phyloP scores from a whole-genome alignment of 108 stramenopile species.

The Seminavis robusta region DNA sequence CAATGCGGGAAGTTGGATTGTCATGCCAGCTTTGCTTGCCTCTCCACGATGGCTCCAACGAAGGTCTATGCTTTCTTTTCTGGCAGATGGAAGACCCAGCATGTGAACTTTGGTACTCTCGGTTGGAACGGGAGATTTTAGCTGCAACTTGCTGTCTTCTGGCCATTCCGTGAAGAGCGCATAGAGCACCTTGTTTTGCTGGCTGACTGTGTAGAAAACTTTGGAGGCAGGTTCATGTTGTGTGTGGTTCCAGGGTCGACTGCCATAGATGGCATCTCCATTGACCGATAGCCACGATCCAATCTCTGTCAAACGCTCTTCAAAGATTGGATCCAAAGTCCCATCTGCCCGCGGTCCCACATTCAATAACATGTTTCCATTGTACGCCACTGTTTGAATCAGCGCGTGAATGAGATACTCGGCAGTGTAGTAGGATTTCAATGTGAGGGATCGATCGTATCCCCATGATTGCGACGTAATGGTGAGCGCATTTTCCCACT shows the following conservation, averaged over 20 bases:
- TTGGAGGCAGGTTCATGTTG: conserved; percentile 8
- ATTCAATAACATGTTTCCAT: conserved; percentile 36
- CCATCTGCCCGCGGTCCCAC: conserved; percentile 44
- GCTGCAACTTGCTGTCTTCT: conserved; percentile 1
- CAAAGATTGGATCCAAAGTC: conserved; percentile 27
- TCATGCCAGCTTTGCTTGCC: neutral
- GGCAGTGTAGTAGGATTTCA: conserved; percentile 16
- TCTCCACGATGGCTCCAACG: neutral
- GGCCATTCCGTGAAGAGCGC: conserved; percentile 31
- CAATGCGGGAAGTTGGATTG: conserved; percentile 28
- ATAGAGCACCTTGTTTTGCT: conserved; percentile 10
- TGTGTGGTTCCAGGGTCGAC: conserved; percentile 19
- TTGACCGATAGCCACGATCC: conserved; percentile 37
- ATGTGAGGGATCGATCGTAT: conserved; percentile 17
- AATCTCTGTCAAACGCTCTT: conserved; percentile 28
- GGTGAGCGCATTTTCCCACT: conserved; percentile 48
- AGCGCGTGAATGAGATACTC: conserved; percentile 20
- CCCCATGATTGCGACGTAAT: no score
- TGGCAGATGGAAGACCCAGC: conserved; percentile 11
- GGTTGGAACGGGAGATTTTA: conserved; percentile 16
- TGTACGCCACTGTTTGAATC: conserved; percentile 29
- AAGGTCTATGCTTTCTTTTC: neutral
- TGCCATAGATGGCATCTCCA: conserved; percentile 31
- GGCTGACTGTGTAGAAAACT: conserved; percentile 15
- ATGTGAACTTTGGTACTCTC: conserved; percentile 16